Base-by-base conservation (phyloP, 208 protist genomes). In the Blechomonas ayalai region DNA sequence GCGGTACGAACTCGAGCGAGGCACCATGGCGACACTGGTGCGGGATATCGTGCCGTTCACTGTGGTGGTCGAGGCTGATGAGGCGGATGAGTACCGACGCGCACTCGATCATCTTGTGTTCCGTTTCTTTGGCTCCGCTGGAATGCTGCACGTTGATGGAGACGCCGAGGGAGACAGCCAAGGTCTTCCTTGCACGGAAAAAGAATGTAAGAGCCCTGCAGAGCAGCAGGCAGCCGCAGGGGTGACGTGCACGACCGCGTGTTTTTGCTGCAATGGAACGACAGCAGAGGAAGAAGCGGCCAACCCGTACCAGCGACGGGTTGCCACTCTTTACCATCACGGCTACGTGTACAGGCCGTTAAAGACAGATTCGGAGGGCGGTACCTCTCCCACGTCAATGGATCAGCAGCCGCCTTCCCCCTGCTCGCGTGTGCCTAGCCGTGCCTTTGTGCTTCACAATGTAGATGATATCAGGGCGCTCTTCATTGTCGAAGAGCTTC, bases 41-140 rank as follows among this genome's bases (percentile, higher is more conserved):
- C 59, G 65, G 10, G 80, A 92, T 22, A 56, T 75, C 36, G 60
- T 95, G 10, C 79, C 82, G 6, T 90, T 84, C 47, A 73, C 73
- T 22, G 35, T 92, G 12, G 81, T 95, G 0, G 83, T 92, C 24
- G 73, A 95, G 63, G 41, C 27, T 23, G 50, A 77, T 12, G 87
- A 95, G 26, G 59, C 0, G 10, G 52, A 59, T 37, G 40, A 27
- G 15, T 95, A 95, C 56, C 41, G 58, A 18, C 45, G 58, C 2
- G 13, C 80, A 28, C 44, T 95, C 8, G 80, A 90, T 29, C 47
- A 62, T 16, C 49, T 87, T 2, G 73, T 85, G n/a, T 55, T 56
- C 2, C 41, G 59, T n/a, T 55, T 44, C 53, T 88, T 75, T 37
- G 71, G 67, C 16, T 52, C 51, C 28, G 23, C 55, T 0, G 67